Evolutionary conservation across 2,329 filamentous ascomycete species (phyloP).

Genomic region (Chalara sp.): DNA sequence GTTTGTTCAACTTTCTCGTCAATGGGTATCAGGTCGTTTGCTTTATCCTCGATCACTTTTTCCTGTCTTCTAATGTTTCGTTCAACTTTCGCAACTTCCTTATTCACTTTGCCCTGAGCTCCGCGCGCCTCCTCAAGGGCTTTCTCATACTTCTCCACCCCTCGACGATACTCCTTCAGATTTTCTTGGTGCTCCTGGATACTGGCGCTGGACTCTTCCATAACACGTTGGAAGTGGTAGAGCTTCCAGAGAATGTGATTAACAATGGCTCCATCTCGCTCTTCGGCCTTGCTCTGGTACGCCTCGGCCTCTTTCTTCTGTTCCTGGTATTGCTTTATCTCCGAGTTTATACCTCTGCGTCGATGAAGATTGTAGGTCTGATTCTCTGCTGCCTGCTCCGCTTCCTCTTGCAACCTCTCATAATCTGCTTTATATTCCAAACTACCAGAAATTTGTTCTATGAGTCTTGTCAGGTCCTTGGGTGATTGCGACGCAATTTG

Average conservation of each 20-base stretch:
- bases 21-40: conserved; percentile 80
- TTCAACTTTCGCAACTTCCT: conserved; percentile 76
- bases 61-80: conserved; percentile 79
- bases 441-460: conserved; percentile 96
- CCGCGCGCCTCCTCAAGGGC: conserved; percentile 74
- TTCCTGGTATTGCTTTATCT: conserved; percentile 96
- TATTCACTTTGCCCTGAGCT: conserved; percentile 71
- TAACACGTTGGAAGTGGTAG: conserved; percentile 87
- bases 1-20: conserved; percentile 87
- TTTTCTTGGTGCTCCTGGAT: conserved; percentile 94
- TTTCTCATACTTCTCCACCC: conserved; percentile 76
- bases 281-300: conserved; percentile 83
- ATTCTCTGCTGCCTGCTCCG: conserved; percentile 81
- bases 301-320: conserved; percentile 94
- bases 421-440: conserved; percentile 93
- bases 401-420: conserved; percentile 78
- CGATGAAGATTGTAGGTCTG: conserved; percentile 83
- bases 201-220: conserved; percentile 83
- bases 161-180: conserved; percentile 83
- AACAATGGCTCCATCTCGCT: conserved; percentile 85
- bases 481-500: conserved; percentile 93
- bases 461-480: conserved; percentile 84
- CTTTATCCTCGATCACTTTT: conserved; percentile 77
- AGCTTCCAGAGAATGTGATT: conserved; percentile 95
- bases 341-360: conserved; percentile 89